Percentiles rank a stretch among this genome's conserved stretches.
phyloP scores from a whole-genome alignment of 2,329 filamentous ascomycete genomes.

The Colletotrichum salicis region DNA sequence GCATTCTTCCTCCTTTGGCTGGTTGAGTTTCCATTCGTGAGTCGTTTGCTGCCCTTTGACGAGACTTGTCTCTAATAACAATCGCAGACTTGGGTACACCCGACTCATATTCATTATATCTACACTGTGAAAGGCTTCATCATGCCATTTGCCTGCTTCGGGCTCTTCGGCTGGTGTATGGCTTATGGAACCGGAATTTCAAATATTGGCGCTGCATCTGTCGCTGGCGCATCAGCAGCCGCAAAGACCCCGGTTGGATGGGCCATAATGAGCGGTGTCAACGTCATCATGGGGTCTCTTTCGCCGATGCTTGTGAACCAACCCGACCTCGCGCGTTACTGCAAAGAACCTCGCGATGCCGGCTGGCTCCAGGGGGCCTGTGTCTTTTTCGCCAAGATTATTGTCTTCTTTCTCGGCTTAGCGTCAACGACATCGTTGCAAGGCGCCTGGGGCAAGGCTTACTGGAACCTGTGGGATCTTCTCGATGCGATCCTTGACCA shows the following conservation, averaged over 20 bases:
- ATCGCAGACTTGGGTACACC: constrained; percentile 45
- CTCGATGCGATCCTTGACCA: constrained; percentile 49
- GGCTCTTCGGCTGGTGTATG: constrained; percentile 49
- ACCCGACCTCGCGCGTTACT: constrained; percentile 50
- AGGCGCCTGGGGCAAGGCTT: constrained; percentile 47
- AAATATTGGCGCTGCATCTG: constrained; percentile 41
- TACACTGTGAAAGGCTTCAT: constrained; percentile 49
- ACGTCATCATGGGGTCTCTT: constrained; percentile 49
- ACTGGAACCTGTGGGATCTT: constrained; percentile 51
- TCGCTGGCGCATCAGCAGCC: constrained; percentile 40
- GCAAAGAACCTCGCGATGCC: constrained; percentile 44
- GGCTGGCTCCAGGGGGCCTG: constrained; percentile 43
- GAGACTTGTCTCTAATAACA: background rate
- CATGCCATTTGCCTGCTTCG: constrained; percentile 48
- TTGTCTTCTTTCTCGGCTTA: constrained; percentile 45
- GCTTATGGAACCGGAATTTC: constrained; percentile 40
- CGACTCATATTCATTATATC: constrained; percentile 47
- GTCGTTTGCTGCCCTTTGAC: background rate
- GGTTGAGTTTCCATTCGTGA: constrained; percentile 50
- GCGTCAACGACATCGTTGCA: constrained; percentile 46
- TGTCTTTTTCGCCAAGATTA: constrained; percentile 40
- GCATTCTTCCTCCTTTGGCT: constrained; percentile 53
- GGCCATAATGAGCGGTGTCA: constrained; percentile 51
- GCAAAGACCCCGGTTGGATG: constrained; percentile 46
- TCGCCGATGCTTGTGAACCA: constrained; percentile 49